Base-by-base conservation (phyloP, 2,329 filamentous ascomycete genomes). In the Apiospora phragmitis region DNA sequence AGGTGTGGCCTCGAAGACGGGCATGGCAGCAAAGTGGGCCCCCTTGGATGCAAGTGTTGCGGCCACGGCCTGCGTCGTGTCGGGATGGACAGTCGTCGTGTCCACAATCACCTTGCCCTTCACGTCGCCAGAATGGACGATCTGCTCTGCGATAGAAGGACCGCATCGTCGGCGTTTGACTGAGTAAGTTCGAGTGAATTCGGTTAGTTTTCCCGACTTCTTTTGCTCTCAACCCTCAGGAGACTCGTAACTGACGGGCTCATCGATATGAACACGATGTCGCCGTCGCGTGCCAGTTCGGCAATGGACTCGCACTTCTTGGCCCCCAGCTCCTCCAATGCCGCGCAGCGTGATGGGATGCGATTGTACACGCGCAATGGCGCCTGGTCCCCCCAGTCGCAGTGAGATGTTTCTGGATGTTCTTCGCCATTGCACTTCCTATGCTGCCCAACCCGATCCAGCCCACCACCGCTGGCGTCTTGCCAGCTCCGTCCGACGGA, bases 1-100 rank as follows among this genome's bases (percentile, higher is more conserved):
- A 0, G 85, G 82, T 0, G 85, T 85, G 4, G 85, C 84, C 8
- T 86, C 86, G 70, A 88, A 88, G 0, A 88, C 86, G 0, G 86
- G 86, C 0, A 81, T 79, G 0, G 85, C 81, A 38, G 87, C 75
- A 66, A 86, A 86, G 3, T 71, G 69, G 3, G 79, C 82, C 0
- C 78, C 79, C 14, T 70, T 73, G 5, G 71, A 73, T 0, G 70
- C 67, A 0, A 87, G 73, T 0, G 75, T 76, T 0, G 70, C 66
- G 0, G 80, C 71, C 0, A 80, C 76, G 7, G 72, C 71, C 1
- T 75, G 72, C 0, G 84, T 82, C 0, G 84, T 84, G 8, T 80
- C 76, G 0, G 86, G 85, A 69, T 86, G 84, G 1, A 87, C 82
- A 0, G 86, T 88, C 0, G 85, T 86, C 0, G 85, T 86, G 71